Conservation (phyloP, 2,329 filamentous ascomycete species). For the Trichoderma afroharzianum region DNA sequence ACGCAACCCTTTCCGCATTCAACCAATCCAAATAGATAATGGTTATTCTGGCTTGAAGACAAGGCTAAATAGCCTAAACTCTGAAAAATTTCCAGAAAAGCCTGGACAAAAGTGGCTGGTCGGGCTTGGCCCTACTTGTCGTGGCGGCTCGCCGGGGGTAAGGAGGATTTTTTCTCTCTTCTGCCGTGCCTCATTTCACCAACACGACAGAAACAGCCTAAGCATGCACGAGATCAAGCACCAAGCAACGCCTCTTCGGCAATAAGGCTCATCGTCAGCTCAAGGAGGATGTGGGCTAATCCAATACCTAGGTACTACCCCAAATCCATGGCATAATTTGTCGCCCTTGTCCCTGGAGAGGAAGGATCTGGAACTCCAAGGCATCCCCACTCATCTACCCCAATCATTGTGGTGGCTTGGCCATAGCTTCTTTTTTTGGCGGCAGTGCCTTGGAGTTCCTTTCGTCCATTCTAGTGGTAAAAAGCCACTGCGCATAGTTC, state of each 20-base stretch:
- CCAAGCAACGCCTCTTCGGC: constrained; percentile 12
- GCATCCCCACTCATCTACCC: constrained; percentile 2
- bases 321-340: constrained; percentile 9
- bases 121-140: background rate
- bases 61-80: constrained; percentile 13
- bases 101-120: constrained; percentile 10
- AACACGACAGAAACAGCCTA: constrained; percentile 2
- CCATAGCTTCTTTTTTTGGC: constrained; percentile 10
- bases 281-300: constrained; percentile 7
- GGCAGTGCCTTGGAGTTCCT: background rate
- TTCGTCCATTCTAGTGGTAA: constrained; percentile 8
- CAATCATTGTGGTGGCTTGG: constrained; percentile 2
- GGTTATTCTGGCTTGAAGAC: background rate
- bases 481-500: background rate
- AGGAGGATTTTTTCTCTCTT: background rate
- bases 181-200: constrained; percentile 4
- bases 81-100: constrained; percentile 13
- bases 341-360: background rate
- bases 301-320: constrained; percentile 11
- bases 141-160: constrained; percentile 6
- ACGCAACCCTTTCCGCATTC: background rate
- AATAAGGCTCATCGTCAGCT: constrained; percentile 14
- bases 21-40: background rate
- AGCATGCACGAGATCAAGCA: constrained; percentile 15
- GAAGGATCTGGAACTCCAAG: constrained; percentile 15